A percentile compares a stretch with the other conserved stretches of the same genome.
These are phyloP conservation scores for Volvariella surrecta DNA, from an alignment of 1,284 basidiomycete genomes.

Conservation along the genomic window DNA sequence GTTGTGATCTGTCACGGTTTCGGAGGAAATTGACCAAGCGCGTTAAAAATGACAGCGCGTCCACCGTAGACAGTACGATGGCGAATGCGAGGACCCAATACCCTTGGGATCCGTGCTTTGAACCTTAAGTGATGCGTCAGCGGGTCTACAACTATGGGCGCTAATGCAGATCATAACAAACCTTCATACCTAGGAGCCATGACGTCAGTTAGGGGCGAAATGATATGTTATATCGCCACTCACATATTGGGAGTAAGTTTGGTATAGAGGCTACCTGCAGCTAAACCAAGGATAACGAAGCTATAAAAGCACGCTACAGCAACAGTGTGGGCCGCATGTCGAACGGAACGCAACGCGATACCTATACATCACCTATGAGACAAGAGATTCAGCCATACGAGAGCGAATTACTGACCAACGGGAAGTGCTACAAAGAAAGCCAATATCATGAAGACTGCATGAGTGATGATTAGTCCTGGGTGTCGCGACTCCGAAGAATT, in stretches of 20 bases:
- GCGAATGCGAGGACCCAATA: conserved; percentile 52
- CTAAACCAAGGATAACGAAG: conserved; percentile 48
- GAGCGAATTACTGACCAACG: conserved; percentile 39
- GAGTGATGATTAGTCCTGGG: conserved; percentile 57
- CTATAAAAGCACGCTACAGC: conserved; percentile 52
- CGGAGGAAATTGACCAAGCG: conserved; percentile 42
- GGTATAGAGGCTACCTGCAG: conserved; percentile 55
- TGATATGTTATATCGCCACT: conserved; percentile 25
- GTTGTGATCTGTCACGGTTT: conserved; percentile 32
- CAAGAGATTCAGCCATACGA: not conserved
- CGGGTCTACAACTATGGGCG: too few relatives aligned
- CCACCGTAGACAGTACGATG: conserved; percentile 47
- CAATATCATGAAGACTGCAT: conserved; percentile 58
- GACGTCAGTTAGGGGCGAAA: not conserved
- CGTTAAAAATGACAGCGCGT: conserved; percentile 37
- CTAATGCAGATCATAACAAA: conserved; percentile 16
- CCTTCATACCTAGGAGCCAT: conserved; percentile 52
- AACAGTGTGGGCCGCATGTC: conserved; percentile 51
- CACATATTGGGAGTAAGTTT: conserved; percentile 77
- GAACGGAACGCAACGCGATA: conserved; percentile 66
- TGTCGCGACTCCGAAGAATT: conserved; percentile 37
- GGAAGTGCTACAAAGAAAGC: conserved; percentile 76
- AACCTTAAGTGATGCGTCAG: conserved; percentile 19
- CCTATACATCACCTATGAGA: conserved; percentile 29
- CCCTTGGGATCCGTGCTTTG: conserved; percentile 54